These are phyloP conservation scores for Lagenidium sp. DNA, from an alignment of 352 stramenopile genomes.

Conservation along the genomic window DNA sequence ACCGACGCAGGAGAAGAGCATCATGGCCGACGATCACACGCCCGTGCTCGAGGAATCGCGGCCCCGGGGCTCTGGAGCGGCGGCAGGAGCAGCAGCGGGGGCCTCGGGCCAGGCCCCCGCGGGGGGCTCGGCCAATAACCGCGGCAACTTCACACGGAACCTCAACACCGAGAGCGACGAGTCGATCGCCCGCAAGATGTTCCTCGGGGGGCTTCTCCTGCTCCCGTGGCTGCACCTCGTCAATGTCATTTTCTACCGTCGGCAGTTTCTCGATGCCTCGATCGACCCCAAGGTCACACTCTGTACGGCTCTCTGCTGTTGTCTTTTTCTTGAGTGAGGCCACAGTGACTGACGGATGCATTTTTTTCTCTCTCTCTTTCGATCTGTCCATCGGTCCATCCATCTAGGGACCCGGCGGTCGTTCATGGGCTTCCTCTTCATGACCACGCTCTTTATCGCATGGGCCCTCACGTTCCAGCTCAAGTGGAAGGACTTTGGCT, in stretches of 20 bases:
- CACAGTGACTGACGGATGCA: not conserved
- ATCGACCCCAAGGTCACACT: constrained; percentile 62
- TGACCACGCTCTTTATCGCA: constrained; percentile 59
- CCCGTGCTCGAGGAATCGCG: constrained; percentile 16
- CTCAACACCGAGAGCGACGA: constrained; percentile 71
- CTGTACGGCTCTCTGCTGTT: constrained; percentile 24
- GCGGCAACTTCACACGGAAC: constrained; percentile 84
- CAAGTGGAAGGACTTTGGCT: constrained; percentile 81
- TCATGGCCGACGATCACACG: constrained; percentile 18
- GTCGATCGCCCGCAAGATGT: constrained; percentile 75
- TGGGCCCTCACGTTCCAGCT: constrained; percentile 79
- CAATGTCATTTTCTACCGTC: constrained; percentile 77
- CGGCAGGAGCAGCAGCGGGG: constrained; percentile 6
- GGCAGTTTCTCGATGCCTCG: constrained; percentile 62
- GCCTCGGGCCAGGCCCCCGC: no score
- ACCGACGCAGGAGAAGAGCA: no score
- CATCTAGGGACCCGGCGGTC: constrained; percentile 64
- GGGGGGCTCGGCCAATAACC: constrained; percentile 70
- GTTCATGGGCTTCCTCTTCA: constrained; percentile 58
- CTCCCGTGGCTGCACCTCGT: constrained; percentile 80
- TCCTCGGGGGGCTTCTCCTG: constrained; percentile 59
- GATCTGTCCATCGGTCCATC: constrained; percentile 2
- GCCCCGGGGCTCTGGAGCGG: constrained; percentile 6
- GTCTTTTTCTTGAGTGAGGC: not conserved
- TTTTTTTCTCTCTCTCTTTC: no score